phyloP scores from a whole-genome alignment of 805 yeast species.

The Clavispora carvajalis region DNA sequence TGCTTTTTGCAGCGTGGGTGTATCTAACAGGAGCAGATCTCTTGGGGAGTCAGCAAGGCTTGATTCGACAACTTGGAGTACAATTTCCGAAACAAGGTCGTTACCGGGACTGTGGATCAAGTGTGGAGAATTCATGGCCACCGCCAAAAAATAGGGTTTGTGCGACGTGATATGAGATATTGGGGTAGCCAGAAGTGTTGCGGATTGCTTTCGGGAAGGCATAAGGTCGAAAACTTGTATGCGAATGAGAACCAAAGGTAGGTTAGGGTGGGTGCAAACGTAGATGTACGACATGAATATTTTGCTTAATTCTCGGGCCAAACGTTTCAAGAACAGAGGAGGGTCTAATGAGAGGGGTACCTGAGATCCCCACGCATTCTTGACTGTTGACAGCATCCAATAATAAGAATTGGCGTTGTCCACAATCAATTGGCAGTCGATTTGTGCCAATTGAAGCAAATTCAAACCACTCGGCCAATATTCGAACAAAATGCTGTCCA shows the following conservation, averaged over 20 bases:
- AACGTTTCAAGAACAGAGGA: conserved; percentile 41
- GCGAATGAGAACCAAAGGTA: conserved; percentile 57
- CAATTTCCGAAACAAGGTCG: conserved; percentile 43
- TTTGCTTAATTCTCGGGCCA: conserved; percentile 44
- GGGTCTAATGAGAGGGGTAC: conserved; percentile 43
- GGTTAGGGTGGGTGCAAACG: conserved; percentile 57
- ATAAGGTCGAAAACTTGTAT: conserved; percentile 61
- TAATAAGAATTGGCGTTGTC: conserved; percentile 46
- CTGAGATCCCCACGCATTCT: conserved; percentile 27
- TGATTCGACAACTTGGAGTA: conserved; percentile 56
- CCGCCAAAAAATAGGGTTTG: conserved; percentile 58
- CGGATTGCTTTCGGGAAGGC: conserved; percentile 3
- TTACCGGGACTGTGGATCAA: conserved; percentile 51
- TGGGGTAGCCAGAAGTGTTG: neutral
- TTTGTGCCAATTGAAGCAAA: conserved; percentile 61
- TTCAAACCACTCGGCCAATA: conserved; percentile 57
- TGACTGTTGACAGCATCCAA: conserved; percentile 48
- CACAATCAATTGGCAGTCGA: conserved; percentile 61
- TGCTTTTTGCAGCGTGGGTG: conserved; percentile 35
- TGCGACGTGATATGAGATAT: conserved; percentile 47
- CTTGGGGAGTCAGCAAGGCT: conserved; percentile 44
- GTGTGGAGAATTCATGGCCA: conserved; percentile 64
- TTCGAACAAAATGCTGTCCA: conserved; percentile 44
- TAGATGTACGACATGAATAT: conserved; percentile 62
- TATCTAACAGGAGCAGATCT: conserved; percentile 31